Conservation (phyloP, 176 grass and related monocot genomes). For the Aegilops tauschii region DNA sequence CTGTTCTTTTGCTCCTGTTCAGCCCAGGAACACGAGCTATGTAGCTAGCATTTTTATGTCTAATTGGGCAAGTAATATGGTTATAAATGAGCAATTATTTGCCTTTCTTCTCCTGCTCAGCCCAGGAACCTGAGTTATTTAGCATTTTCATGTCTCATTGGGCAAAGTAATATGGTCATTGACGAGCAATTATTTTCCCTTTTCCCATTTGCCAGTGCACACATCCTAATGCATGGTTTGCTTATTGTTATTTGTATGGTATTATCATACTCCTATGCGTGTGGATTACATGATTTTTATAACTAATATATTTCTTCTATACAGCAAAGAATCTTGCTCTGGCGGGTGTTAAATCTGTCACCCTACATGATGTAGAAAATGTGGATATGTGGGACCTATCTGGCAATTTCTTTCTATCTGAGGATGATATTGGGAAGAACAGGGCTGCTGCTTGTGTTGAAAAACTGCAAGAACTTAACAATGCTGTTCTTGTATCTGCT, state of each 20-base stretch:
- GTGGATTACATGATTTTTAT: background rate
- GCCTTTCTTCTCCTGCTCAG: background rate
- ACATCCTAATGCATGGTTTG: constrained; percentile 15
- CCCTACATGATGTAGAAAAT: constrained; percentile 64
- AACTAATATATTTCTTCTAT: constrained; percentile 28
- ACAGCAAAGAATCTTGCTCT: constrained; percentile 90
- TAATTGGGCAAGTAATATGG: background rate
- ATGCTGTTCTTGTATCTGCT: constrained; percentile 52
- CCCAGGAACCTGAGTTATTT: background rate
- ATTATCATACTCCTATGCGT: background rate
- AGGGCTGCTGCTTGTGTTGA: constrained; percentile 61
- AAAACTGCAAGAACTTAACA: constrained; percentile 79
- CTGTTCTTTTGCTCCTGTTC: background rate
- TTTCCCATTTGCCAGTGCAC: background rate
- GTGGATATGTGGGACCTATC: constrained; percentile 78
- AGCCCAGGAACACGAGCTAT: background rate
- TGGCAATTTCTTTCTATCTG: constrained; percentile 66
- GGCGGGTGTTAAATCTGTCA: constrained; percentile 73
- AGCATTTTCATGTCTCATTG: background rate
- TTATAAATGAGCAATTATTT: background rate
- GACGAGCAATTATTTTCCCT: background rate
- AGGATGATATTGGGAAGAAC: constrained; percentile 76
- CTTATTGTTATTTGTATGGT: background rate
- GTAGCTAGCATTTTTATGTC: background rate
- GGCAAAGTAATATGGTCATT: constrained; percentile 9